These are phyloP conservation scores for Delphinella strobiligena DNA, from an alignment of 2,329 filamentous ascomycete genomes.

Conservation along the genomic window DNA sequence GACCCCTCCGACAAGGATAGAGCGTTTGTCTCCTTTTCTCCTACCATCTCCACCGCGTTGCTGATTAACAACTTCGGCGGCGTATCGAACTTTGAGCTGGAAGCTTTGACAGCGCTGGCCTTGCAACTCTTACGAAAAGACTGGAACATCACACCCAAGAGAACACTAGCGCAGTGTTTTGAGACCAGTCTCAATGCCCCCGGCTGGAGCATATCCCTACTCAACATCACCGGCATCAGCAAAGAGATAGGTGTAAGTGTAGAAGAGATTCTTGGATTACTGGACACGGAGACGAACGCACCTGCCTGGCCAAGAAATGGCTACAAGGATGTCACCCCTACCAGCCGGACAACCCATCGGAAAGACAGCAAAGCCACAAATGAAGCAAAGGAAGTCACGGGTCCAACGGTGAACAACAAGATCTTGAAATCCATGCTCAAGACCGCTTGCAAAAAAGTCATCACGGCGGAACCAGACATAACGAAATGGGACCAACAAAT, in stretches of 20 bases:
- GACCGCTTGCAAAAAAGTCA: constrained; percentile 33
- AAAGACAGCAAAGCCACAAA: not conserved
- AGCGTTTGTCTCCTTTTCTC: constrained; percentile 36
- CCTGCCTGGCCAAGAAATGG: constrained; percentile 40
- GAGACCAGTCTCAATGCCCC: constrained; percentile 44
- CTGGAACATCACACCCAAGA: constrained; percentile 36
- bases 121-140: constrained; percentile 29
- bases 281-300: constrained; percentile 40
- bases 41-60: constrained; percentile 32
- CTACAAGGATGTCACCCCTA: constrained; percentile 15
- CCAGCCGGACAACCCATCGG: constrained; percentile 8
- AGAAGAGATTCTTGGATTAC: constrained; percentile 32
- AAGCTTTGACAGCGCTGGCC: constrained; percentile 33
- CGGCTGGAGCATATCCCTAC: constrained; percentile 44
- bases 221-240: constrained; percentile 38
- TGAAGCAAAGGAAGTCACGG: constrained; percentile 9
- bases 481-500: constrained; percentile 52
- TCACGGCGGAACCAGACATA: constrained; percentile 49
- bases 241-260: constrained; percentile 26
- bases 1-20: constrained; percentile 36
- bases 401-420: constrained; percentile 13
- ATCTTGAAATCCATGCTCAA: constrained; percentile 27
- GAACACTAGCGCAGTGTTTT: constrained; percentile 37
- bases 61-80: constrained; percentile 40
- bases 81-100: constrained; percentile 35